Conservation (phyloP, 1,284 basidiomycete species). For the Trichosporon sp. region DNA sequence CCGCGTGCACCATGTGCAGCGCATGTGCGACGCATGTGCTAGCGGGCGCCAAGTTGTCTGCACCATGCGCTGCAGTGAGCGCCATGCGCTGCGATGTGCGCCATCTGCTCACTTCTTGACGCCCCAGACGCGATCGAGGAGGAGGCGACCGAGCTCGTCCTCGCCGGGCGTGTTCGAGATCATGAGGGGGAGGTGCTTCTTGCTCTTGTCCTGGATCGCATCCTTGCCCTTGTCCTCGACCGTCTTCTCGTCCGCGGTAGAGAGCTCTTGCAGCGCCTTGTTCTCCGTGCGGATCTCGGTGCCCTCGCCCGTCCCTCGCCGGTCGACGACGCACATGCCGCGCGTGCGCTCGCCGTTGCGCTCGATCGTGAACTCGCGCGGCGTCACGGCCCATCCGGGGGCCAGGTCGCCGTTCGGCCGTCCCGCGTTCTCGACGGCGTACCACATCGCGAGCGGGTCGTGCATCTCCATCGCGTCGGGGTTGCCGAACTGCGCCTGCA, state of each 20-base stretch:
- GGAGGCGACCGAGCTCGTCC: slow-evolving; percentile 39
- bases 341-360: slow-evolving; percentile 56
- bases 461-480: slow-evolving; percentile 80
- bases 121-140: slow-evolving; percentile 52
- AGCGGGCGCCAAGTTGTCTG: too few species aligned
- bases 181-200: slow-evolving; percentile 40
- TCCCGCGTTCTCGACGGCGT: slow-evolving; percentile 62
- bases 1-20: too few species aligned
- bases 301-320: slow-evolving; percentile 48
- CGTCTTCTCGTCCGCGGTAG: not conserved
- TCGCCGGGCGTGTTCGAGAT: slow-evolving; percentile 48
- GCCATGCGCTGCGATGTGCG: too few species aligned
- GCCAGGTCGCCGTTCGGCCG: slow-evolving; percentile 27
- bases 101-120: not conserved
- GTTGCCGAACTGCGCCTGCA: slow-evolving; percentile 66
- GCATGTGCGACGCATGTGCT: not conserved
- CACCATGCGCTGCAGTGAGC: too few species aligned
- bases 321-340: slow-evolving; percentile 59
- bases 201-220: slow-evolving; percentile 16
- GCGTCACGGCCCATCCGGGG: slow-evolving; percentile 46
- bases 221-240: not conserved
- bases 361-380: slow-evolving; percentile 56
- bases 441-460: slow-evolving; percentile 57
- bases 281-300: slow-evolving; percentile 42
- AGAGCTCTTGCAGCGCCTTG: slow-evolving; percentile 27